A percentile compares a stretch with the other conserved stretches of the same genome.
These are phyloP conservation scores for Camellia sinensis DNA, from an alignment of 148 eudicot genomes.

Conservation along the genomic window DNA sequence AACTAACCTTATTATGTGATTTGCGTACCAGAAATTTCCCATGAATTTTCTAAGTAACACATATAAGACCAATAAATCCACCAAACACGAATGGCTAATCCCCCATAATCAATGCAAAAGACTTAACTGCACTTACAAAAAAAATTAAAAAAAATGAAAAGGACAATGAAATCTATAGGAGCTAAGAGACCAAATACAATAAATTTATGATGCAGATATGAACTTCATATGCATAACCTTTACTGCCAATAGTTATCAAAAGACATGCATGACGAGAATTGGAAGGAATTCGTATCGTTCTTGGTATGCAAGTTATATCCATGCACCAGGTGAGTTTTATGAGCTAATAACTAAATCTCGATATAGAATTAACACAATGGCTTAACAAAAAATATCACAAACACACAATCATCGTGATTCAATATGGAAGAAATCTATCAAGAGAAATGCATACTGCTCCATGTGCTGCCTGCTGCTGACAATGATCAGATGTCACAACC, in stretches of 20 bases:
- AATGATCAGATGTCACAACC: conserved; percentile 93
- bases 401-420: not conserved
- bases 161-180: not conserved
- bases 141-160: not conserved
- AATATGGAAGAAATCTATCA: not conserved
- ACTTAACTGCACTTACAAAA: not conserved
- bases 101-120: no score
- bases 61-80: no score
- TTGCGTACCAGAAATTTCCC: no score
- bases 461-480: conserved; percentile 82
- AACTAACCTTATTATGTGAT: no score
- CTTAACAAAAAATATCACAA: not conserved
- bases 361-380: not conserved
- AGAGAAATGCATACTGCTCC: conserved; percentile 68
- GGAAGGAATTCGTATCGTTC: not conserved
- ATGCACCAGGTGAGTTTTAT: not conserved
- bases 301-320: not conserved
- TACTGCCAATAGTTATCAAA: not conserved
- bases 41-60: no score
- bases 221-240: not conserved
- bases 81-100: no score
- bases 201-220: not conserved
- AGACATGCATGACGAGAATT: not conserved
- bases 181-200: not conserved
- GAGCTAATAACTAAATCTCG: not conserved